Evolutionary conservation across 2,329 filamentous ascomycete genomes (phyloP).

Genomic region (Lasiodiplodia hormozganensis): DNA sequence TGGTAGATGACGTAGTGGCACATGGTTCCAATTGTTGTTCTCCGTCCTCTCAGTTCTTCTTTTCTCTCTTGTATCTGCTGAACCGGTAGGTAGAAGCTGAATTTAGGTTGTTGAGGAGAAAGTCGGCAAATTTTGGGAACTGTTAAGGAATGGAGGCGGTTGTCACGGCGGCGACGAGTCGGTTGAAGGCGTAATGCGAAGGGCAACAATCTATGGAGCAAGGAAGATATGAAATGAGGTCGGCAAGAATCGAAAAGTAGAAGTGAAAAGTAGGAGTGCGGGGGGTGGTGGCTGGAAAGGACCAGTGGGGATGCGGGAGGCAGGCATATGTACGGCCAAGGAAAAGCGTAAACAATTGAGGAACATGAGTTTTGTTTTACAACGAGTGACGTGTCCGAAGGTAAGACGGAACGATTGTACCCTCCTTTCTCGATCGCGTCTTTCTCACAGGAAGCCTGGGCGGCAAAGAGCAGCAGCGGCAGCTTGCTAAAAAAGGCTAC

Average conservation of each 20-base stretch:
- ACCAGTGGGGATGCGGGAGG: not conserved
- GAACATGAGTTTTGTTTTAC: not conserved
- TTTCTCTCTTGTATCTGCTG: not conserved
- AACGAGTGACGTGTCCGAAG: constrained; percentile 17
- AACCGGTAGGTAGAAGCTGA: not conserved
- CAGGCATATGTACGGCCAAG: constrained; percentile 6
- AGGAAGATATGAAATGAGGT: not conserved
- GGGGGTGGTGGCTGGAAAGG: too few species aligned
- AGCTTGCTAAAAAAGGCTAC: constrained; percentile 13
- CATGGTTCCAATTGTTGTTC: not conserved
- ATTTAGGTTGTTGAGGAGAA: not conserved
- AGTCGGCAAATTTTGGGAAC: not conserved
- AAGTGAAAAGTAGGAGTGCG: constrained; percentile 2
- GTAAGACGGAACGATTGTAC: constrained; percentile 13
- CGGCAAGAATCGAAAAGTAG: not conserved
- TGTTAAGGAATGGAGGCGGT: not conserved
- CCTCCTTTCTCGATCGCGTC: constrained; percentile 1
- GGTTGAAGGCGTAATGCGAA: not conserved
- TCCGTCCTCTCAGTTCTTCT: not conserved
- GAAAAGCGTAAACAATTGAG: not conserved
- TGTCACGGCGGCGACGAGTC: not conserved
- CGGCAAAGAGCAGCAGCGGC: constrained; percentile 7
- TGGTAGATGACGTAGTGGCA: constrained; percentile 27
- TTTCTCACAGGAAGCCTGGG: not conserved
- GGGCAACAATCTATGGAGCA: constrained; percentile 1